These are phyloP conservation scores for Polychytrium aggregatum DNA, from an alignment of 192 early-diverging fungal species.

Conservation along the genomic window DNA sequence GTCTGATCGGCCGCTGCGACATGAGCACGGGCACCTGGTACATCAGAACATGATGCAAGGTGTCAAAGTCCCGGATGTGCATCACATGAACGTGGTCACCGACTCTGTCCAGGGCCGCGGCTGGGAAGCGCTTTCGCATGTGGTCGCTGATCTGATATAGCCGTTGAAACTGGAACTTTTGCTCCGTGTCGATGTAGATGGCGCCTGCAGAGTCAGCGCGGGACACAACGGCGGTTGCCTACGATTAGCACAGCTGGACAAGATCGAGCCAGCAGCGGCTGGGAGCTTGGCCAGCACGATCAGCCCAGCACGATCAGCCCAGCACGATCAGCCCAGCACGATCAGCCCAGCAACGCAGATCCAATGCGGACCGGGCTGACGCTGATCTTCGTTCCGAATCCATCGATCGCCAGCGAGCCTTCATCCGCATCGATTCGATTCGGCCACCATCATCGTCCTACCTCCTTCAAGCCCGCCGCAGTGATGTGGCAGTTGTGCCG, in stretches of 20 bases:
- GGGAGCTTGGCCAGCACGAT: too few relatives aligned
- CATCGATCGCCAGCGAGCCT: not conserved
- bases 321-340: too few relatives aligned
- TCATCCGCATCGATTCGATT: not conserved
- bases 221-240: too few relatives aligned
- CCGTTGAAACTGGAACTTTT: conserved; percentile 52
- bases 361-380: too few relatives aligned
- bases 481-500: conserved; percentile 46
- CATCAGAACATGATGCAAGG: conserved; percentile 57
- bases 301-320: too few relatives aligned
- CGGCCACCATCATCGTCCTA: conserved; percentile 3
- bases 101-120: conserved; percentile 7
- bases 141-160: conserved; percentile 34
- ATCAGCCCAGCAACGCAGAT: too few relatives aligned
- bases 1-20: conserved; percentile 33
- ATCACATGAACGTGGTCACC: conserved; percentile 51
- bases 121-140: conserved; percentile 6
- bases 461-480: conserved; percentile 50
- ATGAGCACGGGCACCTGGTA: conserved; percentile 64
- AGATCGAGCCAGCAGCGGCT: too few relatives aligned
- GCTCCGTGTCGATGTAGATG: conserved; percentile 64
- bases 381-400: too few relatives aligned
- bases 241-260: too few relatives aligned
- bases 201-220: conserved; percentile 13
- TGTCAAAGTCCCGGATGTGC: conserved; percentile 55